phyloP scores from a whole-genome alignment of 805 yeast genomes.

The Schizosaccharomyces japonicus region DNA sequence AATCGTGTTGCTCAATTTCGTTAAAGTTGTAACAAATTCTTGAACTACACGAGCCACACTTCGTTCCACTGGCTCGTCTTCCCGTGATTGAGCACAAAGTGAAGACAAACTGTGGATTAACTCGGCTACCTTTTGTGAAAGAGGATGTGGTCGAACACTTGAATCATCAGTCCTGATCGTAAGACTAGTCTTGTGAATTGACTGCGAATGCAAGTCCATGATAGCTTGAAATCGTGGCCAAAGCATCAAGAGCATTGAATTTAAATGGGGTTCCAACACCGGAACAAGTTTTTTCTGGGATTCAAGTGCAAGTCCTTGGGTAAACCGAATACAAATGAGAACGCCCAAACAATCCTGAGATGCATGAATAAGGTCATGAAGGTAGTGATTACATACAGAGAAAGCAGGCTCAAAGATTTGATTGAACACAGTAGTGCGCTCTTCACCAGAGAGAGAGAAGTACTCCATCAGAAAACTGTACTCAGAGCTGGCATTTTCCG shows the following conservation, averaged over 20 bases:
- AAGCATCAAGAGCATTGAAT: constrained; percentile 35
- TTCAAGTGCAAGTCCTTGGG: constrained; percentile 39
- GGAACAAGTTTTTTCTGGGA: constrained; percentile 50
- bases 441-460: constrained; percentile 8
- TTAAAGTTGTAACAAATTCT: constrained; percentile 58
- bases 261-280: constrained; percentile 43
- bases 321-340: constrained; percentile 45
- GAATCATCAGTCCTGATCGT: constrained; percentile 12
- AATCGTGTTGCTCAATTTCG: constrained; percentile 34
- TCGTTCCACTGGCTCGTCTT: constrained; percentile 44
- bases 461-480: constrained; percentile 2
- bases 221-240: constrained; percentile 68
- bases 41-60: constrained; percentile 46
- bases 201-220: neutral
- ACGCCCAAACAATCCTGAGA: constrained; percentile 55
- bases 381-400: constrained; percentile 25
- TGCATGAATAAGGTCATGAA: constrained; percentile 19
- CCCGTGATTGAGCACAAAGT: constrained; percentile 21
- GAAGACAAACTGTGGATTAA: constrained; percentile 47
- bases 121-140: constrained; percentile 62
- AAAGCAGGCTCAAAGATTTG: constrained; percentile 31
- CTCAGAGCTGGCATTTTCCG: neutral
- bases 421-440: constrained; percentile 17
- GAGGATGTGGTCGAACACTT: constrained; percentile 24
- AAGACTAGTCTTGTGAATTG: neutral